phyloP scores from a whole-genome alignment of 768 basidiomycete species.

The Psilocybe azurescens region DNA sequence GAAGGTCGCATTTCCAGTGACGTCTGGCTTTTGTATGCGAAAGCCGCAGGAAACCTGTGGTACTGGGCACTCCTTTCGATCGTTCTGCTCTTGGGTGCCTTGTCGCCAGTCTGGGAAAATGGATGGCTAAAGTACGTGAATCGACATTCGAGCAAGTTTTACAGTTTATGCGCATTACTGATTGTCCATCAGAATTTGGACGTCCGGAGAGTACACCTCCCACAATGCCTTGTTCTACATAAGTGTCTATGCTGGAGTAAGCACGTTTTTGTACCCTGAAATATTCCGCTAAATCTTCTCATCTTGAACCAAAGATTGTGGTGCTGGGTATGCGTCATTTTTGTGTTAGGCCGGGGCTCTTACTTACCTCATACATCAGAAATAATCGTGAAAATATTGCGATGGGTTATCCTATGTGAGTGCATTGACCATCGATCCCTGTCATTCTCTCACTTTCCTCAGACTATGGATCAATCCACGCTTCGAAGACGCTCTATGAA shows the following conservation, averaged over 20 bases:
- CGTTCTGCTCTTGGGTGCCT: constrained; percentile 57
- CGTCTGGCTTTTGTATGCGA: constrained; percentile 57
- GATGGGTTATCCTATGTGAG: constrained; percentile 76
- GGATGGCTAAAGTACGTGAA: constrained; percentile 66
- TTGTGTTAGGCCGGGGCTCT: neutral
- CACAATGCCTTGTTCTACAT: constrained; percentile 45
- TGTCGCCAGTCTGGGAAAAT: constrained; percentile 74
- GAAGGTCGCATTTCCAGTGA: constrained; percentile 69
- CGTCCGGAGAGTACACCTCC: constrained; percentile 4
- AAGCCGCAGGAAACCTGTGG: constrained; percentile 45
- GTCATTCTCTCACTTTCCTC: neutral
- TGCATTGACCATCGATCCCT: neutral
- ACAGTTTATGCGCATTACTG: neutral
- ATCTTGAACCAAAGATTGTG: neutral
- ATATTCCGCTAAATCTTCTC: neutral
- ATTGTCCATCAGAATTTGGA: neutral
- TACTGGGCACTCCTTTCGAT: constrained; percentile 63
- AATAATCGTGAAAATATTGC: constrained; percentile 52
- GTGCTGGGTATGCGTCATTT: neutral
- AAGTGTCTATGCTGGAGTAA: constrained; percentile 60
- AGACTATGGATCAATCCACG: constrained; percentile 71
- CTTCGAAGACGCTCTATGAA: constrained; percentile 63
- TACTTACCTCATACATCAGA: constrained; percentile 17
- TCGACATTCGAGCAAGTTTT: neutral
- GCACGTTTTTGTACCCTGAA: neutral